phyloP scores from a whole-genome alignment of 2,329 filamentous ascomycete species.

The Teratosphaeria destructans region DNA sequence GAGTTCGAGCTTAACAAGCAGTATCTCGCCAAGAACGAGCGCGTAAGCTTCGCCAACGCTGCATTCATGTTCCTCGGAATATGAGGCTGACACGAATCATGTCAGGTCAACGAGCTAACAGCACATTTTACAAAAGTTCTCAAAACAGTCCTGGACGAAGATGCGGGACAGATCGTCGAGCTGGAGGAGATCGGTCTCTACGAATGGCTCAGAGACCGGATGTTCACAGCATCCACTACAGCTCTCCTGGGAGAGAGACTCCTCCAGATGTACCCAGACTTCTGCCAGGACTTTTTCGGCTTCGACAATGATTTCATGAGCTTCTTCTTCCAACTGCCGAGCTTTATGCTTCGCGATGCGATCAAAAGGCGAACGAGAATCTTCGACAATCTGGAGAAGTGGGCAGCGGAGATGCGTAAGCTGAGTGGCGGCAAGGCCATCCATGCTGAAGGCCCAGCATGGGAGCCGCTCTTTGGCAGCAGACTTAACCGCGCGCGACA shows the following conservation, averaged over 20 bases:
- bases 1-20: slow-evolving; percentile 18
- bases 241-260: slow-evolving; percentile 22
- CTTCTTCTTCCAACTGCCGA: slow-evolving; percentile 21
- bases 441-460: slow-evolving; percentile 17
- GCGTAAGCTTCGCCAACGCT: neutral
- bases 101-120: slow-evolving; percentile 23
- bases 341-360: slow-evolving; percentile 16
- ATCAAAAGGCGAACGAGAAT: slow-evolving; percentile 12
- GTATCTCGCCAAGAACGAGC: slow-evolving; percentile 11
- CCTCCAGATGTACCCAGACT: slow-evolving; percentile 19
- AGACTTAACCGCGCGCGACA: slow-evolving; percentile 22
- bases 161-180: slow-evolving; percentile 11
- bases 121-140: slow-evolving; percentile 15
- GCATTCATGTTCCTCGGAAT: neutral
- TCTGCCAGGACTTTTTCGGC: slow-evolving; percentile 20
- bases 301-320: slow-evolving; percentile 21
- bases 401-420: slow-evolving; percentile 16
- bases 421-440: slow-evolving; percentile 14
- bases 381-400: slow-evolving; percentile 17
- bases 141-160: slow-evolving; percentile 10
- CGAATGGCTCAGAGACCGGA: slow-evolving; percentile 19
- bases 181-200: slow-evolving; percentile 17
- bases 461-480: slow-evolving; percentile 22
- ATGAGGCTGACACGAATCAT: slow-evolving; percentile 9
- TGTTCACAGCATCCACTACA: slow-evolving; percentile 22